Evolutionary conservation across 2,329 filamentous ascomycete genomes (phyloP).

Genomic region (Stachybotrys chartarum): DNA sequence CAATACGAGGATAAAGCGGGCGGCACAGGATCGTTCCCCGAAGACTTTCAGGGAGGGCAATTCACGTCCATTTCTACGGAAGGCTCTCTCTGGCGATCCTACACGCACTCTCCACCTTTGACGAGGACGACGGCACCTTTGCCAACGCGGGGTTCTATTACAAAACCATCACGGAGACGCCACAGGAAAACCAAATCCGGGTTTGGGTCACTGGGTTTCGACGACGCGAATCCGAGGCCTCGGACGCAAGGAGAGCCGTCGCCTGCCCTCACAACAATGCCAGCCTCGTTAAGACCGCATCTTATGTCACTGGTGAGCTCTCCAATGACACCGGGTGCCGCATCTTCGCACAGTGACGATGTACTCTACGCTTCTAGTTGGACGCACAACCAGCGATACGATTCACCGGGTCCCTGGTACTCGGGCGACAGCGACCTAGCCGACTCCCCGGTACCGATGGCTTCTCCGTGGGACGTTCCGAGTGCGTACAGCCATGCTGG

Average conservation of each 20-base stretch:
- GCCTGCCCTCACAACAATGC: not conserved
- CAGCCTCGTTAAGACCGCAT: not conserved
- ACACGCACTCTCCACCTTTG: not conserved
- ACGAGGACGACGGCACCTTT: not conserved
- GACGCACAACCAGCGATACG: not conserved
- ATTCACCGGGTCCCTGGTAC: constrained; percentile 5
- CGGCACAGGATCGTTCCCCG: not conserved
- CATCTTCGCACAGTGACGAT: constrained; percentile 3
- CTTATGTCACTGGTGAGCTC: not conserved
- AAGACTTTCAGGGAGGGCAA: not conserved
- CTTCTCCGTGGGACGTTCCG: not conserved
- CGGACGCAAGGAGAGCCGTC: not conserved
- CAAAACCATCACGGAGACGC: not conserved
- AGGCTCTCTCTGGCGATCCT: not conserved
- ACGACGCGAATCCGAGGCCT: not conserved
- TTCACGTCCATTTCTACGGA: not conserved
- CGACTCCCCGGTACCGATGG: constrained; percentile 1
- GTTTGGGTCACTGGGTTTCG: not conserved
- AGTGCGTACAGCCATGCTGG: not conserved
- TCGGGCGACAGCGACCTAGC: constrained; percentile 1
- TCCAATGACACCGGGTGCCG: not conserved
- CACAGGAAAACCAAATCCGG: not conserved
- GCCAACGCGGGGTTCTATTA: not conserved
- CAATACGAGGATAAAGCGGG: not conserved
- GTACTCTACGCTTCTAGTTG: not conserved